Conservation (phyloP, 306 rosid species). For the Vicia sativa region DNA sequence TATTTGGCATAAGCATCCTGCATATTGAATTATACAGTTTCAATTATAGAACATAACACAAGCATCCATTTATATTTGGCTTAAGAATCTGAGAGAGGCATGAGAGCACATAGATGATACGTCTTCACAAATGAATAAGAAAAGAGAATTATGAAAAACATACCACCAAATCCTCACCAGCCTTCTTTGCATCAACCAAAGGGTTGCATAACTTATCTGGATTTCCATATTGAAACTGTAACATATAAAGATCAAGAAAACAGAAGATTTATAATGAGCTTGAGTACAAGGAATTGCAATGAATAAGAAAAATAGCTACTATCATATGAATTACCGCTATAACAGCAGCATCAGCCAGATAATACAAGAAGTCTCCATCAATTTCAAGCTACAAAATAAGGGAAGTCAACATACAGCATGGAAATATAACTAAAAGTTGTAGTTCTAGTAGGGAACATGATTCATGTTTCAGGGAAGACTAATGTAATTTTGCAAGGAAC, state of each 20-base stretch:
- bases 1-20: conserved; percentile 89
- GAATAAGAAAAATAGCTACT: conserved; percentile 15
- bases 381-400: conserved; percentile 69
- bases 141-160: conserved; percentile 29
- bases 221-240: conserved; percentile 98
- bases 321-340: conserved; percentile 56
- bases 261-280: conserved; percentile 10
- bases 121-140: background rate
- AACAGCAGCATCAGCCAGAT: conserved; percentile 86
- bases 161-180: conserved; percentile 86
- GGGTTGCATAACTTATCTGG: conserved; percentile 84
- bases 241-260: conserved; percentile 34
- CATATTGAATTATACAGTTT: conserved; percentile 36
- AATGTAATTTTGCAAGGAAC: conserved; percentile 33
- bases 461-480: conserved; percentile 4
- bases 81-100: background rate
- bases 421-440: conserved; percentile 19
- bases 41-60: background rate
- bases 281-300: conserved; percentile 20
- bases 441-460: conserved; percentile 7
- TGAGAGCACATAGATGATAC: background rate
- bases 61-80: background rate
- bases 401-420: conserved; percentile 32
- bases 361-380: conserved; percentile 88
- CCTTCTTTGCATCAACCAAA: conserved; percentile 80